phyloP scores from a whole-genome alignment of 2,329 filamentous ascomycete species.

The Phialocephala subalpina region DNA sequence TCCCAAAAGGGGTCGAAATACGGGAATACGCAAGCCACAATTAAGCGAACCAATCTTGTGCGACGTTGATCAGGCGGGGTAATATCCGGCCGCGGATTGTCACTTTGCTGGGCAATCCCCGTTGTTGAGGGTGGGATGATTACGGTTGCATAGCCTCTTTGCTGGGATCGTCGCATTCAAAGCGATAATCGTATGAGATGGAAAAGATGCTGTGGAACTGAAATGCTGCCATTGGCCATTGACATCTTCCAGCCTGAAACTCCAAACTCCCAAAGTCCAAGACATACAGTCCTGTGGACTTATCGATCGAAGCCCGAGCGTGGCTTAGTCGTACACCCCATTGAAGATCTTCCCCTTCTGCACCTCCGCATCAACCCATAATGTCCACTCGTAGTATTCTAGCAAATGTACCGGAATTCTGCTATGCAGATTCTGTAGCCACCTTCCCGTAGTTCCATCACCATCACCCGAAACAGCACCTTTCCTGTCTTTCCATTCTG shows the following conservation, averaged over 20 bases:
- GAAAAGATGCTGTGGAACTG: too few species aligned
- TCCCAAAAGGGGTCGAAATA: constrained; percentile 21
- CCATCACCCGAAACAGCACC: background rate
- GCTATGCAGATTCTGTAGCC: constrained; percentile 33
- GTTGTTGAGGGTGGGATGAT: background rate
- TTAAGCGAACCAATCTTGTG: constrained; percentile 23
- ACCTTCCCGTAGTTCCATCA: constrained; percentile 20
- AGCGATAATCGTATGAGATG: background rate
- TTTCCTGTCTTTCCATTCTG: constrained; percentile 17
- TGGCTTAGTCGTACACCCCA: constrained; percentile 20
- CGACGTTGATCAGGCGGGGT: constrained; percentile 7
- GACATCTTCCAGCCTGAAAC: too few species aligned
- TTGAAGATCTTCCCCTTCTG: constrained; percentile 27
- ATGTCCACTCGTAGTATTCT: constrained; percentile 38
- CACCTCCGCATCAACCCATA: constrained; percentile 35
- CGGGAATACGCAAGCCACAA: constrained; percentile 25
- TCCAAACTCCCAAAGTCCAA: too few species aligned
- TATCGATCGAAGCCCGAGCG: background rate
- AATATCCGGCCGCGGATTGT: background rate
- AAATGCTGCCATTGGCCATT: too few species aligned
- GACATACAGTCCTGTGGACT: too few species aligned
- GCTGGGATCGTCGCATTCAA: background rate
- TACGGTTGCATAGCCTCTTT: background rate
- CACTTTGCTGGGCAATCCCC: background rate
- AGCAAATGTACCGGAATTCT: constrained; percentile 29